These are phyloP conservation scores for Thielaviopsis musarum DNA, from an alignment of 2,329 filamentous ascomycete genomes.

Conservation along the genomic window DNA sequence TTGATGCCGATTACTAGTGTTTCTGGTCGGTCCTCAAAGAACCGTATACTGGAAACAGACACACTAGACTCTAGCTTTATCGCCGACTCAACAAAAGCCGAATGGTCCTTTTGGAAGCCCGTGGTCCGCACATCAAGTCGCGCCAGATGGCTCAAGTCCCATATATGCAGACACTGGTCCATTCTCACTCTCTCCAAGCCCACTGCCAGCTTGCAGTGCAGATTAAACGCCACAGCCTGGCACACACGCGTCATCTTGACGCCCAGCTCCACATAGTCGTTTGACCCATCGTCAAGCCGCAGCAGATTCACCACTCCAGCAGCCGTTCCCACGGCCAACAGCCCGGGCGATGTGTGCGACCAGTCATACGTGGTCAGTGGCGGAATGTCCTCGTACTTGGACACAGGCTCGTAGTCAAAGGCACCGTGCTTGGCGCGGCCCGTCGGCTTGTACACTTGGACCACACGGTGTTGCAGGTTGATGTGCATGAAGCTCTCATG, in stretches of 20 bases:
- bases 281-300: slow-evolving; percentile 53
- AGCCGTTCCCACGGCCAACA: slow-evolving; percentile 60
- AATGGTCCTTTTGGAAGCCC: slow-evolving; percentile 26
- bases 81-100: slow-evolving; percentile 34
- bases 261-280: slow-evolving; percentile 45
- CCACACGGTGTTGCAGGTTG: slow-evolving; percentile 44
- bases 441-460: slow-evolving; percentile 46
- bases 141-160: slow-evolving; percentile 52
- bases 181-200: slow-evolving; percentile 67
- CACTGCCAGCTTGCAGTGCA: slow-evolving; percentile 53
- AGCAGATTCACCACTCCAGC: slow-evolving; percentile 61
- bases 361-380: slow-evolving; percentile 50
- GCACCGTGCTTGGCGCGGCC: slow-evolving; percentile 38
- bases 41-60: slow-evolving; percentile 67
- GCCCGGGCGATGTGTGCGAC: slow-evolving; percentile 43
- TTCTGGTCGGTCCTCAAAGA: slow-evolving; percentile 62
- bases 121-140: slow-evolving; percentile 28
- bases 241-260: slow-evolving; percentile 63
- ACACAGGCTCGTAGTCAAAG: slow-evolving; percentile 41
- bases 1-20: slow-evolving; percentile 62
- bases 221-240: slow-evolving; percentile 68
- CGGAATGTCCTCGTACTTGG: slow-evolving; percentile 45
- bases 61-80: slow-evolving; percentile 47
- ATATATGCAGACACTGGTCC: slow-evolving; percentile 68
- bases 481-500: slow-evolving; percentile 47